Evolutionary conservation across 805 yeast species (phyloP), one percentile per base, ranked within the genome.

Genomic region (Yarrowia porcina): DNA sequence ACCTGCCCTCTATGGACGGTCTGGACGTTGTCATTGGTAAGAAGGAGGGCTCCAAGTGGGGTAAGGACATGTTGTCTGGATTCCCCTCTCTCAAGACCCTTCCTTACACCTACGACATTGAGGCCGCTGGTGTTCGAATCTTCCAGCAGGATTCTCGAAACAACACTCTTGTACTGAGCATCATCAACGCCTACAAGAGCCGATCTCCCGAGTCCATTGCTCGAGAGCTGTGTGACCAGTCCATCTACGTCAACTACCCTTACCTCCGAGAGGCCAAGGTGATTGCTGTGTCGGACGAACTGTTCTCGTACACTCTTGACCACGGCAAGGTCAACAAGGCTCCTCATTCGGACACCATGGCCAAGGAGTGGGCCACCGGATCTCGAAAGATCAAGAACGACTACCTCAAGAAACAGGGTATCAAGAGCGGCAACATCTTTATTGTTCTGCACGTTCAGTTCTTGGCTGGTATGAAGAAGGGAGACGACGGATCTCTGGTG

Each of bases 231-330:
- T 68, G 88, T 62, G 86, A 84, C 49, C 80, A 84, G 64, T 74
- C 84, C 56, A 87, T 89, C 2, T 92, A 85, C 71, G 83, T 89
- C 12, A 83, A 86, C 68, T 94, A 96, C 93, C 99, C 99, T n/a
- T 89, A 84, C 70, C 77, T 94, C 67, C 81, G 85, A 68, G 97
- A 93, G 75, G 87, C 91, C 10, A 84, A 82, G 69, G 84, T 93
- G 41, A 77, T 84, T 12, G 79, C 81, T 21, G 82, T 93, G 4
- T 72, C 79, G 35, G 92, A 88, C 71, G 82, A 79, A 13, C 73
- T 77, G 17, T 75, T 73, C 68, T 78, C 77, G 47, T 88, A 82
- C 68, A 83, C 63, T 23, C 45, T 63, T 21, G 15, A 25, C 11
- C 50, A 65, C 30, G 63, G 62, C 72, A 68, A 33, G 68, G 72